Evolutionary conservation across 257 asterid genomes (phyloP), one percentile per base, ranked within the genome.

Genomic region (Lycium ferocissimum): DNA sequence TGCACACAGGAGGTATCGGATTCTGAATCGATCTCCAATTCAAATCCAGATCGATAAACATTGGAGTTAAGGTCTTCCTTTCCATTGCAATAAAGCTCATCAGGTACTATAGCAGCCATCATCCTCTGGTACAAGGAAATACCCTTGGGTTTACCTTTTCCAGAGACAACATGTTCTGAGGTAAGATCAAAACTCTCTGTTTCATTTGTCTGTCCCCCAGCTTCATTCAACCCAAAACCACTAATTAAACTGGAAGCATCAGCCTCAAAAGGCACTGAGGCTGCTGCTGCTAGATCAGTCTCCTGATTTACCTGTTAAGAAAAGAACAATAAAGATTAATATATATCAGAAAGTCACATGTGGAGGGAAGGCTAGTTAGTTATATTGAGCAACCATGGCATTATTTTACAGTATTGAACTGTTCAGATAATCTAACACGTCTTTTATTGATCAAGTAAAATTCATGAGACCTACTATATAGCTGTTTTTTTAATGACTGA

Each of bases 51-150:
- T 75, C 86, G 93, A 82, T 88, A 87, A 70, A 76, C 86, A 87
- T 89, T 92, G 72, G 87, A 89, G 20, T 65, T 87, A 79, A 87
- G 85, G 83, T 87, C 94, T 83, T 94, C 94, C 61, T 84, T 90
- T 76, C 88, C 90, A 79, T 84, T 86, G 85, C 82, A 85, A 86
- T 84, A 86, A 86, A 90, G 86, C 75, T 89, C 88, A 87, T 93
- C 98, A 67, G 98, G 94, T 83, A 96, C 90, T 86, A 96, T 86
- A 84, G 99, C 98, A 65, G 98, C 92, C 82, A 96, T 85, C 84
- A 96, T 86, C 85, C 96, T 96, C 91, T 96, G 99, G 87, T 81
- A 92, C 73, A 96, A 86, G 76, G 98, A 86, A 79, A 92, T 89
- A 84, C 87, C 94, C 71, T 88, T 88, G 65, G 89, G 85, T 81